A percentile compares a stretch with the other conserved stretches of the same genome.
These are phyloP conservation scores for Cystobasidiaceae sp. DNA, from an alignment of 1,284 basidiomycete species.

Conservation along the genomic window DNA sequence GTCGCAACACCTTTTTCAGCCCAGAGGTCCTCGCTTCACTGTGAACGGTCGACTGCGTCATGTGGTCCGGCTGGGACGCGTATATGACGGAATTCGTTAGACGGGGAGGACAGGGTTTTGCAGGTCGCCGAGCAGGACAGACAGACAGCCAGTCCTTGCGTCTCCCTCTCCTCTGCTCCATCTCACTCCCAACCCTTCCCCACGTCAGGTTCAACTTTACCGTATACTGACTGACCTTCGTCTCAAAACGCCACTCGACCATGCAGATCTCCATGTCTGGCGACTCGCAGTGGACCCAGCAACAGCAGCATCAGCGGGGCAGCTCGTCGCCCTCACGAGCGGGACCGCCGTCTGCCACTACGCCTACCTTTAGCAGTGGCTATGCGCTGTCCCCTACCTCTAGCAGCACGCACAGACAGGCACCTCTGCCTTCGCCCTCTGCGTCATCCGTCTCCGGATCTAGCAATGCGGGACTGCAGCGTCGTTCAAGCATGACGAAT, in stretches of 20 bases:
- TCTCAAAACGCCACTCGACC: not conserved
- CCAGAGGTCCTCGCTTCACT: too few relatives aligned
- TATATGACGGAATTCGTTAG: too few relatives aligned
- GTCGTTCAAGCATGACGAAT: not conserved
- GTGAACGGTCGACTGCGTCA: too few relatives aligned
- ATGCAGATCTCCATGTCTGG: slow-evolving; percentile 19
- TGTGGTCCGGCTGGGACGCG: too few relatives aligned
- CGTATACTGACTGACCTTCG: not conserved
- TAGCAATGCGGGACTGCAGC: not conserved
- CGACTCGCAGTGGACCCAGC: slow-evolving; percentile 27
- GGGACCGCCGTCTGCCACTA: not conserved
- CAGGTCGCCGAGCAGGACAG: too few relatives aligned
- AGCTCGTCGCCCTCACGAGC: not conserved
- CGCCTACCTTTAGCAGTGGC: not conserved
- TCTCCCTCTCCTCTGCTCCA: too few relatives aligned
- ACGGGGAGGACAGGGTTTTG: too few relatives aligned
- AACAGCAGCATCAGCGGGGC: not conserved
- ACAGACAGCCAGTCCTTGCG: too few relatives aligned
- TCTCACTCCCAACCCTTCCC: too few relatives aligned
- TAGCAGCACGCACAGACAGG: not conserved
- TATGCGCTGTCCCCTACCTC: slow-evolving; percentile 1
- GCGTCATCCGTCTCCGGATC: not conserved
- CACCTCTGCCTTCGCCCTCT: too few relatives aligned
- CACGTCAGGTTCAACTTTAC: too few relatives aligned
- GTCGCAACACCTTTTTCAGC: too few relatives aligned